These are phyloP conservation scores for Alternaria brassicicola DNA, from an alignment of 2,329 filamentous ascomycete species.

Conservation along the genomic window DNA sequence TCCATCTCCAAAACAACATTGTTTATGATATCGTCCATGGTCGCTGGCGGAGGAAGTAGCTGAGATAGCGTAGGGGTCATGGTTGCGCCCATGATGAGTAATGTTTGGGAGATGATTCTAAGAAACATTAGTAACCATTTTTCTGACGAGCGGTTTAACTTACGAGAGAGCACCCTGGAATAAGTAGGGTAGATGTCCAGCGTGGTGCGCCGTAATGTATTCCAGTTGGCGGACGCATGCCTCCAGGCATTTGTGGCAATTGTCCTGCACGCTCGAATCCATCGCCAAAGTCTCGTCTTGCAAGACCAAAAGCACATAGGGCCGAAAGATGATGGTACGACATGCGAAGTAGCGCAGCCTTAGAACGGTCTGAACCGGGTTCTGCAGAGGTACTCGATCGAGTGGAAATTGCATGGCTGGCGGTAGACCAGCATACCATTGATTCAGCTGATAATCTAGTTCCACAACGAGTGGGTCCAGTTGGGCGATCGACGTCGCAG, in stretches of 20 bases:
- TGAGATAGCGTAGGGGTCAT: constrained; percentile 75
- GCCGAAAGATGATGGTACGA: constrained; percentile 83
- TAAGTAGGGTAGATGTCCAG: constrained; percentile 82
- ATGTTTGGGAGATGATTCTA: constrained; percentile 80
- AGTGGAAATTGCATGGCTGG: constrained; percentile 78
- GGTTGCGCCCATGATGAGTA: constrained; percentile 83
- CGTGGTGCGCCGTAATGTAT: constrained; percentile 78
- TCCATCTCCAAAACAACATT: constrained; percentile 78
- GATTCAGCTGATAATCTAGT: constrained; percentile 79
- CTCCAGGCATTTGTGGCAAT: constrained; percentile 81
- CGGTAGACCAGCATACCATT: constrained; percentile 84
- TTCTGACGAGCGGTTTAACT: constrained; percentile 16
- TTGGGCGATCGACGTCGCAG: constrained; percentile 70
- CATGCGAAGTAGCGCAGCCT: constrained; percentile 83
- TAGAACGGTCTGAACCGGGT: constrained; percentile 79
- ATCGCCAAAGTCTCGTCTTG: constrained; percentile 76
- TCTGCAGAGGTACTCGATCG: constrained; percentile 67
- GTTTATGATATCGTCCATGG: constrained; percentile 77
- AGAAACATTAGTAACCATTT: constrained; percentile 15
- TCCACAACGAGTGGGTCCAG: constrained; percentile 80
- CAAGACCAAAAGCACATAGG: constrained; percentile 79
- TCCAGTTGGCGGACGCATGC: constrained; percentile 80
- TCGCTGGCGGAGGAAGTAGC: constrained; percentile 62
- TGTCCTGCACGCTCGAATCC: constrained; percentile 75
- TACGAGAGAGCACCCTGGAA: constrained; percentile 77